A percentile compares a stretch with the other conserved stretches of the same genome.
Conservation (phyloP, 2,329 filamentous ascomycete species). For the Microsporum canis region DNA sequence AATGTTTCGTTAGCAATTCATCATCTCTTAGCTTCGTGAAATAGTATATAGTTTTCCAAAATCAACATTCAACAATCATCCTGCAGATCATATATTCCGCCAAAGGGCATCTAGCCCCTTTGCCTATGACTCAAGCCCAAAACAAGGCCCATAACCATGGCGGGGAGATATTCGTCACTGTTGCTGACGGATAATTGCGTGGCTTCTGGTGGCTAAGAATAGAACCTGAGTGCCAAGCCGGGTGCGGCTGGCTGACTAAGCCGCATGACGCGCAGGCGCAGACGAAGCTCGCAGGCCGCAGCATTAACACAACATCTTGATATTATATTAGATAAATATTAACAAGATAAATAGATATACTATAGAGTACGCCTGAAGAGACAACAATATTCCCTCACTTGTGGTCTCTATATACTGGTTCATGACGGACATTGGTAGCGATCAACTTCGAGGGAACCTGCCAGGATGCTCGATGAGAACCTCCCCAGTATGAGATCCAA, state of each 20-base stretch:
- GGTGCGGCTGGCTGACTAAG: background rate
- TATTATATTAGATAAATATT: background rate
- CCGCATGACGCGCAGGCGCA: background rate
- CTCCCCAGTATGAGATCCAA: slow-evolving; percentile 53
- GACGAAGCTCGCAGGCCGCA: background rate
- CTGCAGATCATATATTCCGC: too few species aligned
- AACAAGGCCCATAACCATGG: too few species aligned
- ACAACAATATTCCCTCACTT: background rate
- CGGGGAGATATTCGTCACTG: background rate
- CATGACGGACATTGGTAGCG: too few species aligned
- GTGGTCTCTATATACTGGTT: background rate
- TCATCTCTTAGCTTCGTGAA: too few species aligned
- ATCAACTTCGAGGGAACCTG: too few species aligned
- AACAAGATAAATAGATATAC: background rate
- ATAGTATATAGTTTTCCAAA: too few species aligned
- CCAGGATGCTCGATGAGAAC: slow-evolving; percentile 78
- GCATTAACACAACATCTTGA: background rate
- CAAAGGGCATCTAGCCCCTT: too few species aligned
- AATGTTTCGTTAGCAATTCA: background rate
- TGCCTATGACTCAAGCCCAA: too few species aligned
- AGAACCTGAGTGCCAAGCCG: background rate
- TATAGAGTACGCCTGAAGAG: background rate
- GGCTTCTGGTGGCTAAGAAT: background rate
- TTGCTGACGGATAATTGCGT: background rate
- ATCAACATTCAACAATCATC: too few species aligned